Evolutionary conservation across 805 yeast species (phyloP), one percentile per base, ranked within the genome.

Genomic region (Candida patagonica): DNA sequence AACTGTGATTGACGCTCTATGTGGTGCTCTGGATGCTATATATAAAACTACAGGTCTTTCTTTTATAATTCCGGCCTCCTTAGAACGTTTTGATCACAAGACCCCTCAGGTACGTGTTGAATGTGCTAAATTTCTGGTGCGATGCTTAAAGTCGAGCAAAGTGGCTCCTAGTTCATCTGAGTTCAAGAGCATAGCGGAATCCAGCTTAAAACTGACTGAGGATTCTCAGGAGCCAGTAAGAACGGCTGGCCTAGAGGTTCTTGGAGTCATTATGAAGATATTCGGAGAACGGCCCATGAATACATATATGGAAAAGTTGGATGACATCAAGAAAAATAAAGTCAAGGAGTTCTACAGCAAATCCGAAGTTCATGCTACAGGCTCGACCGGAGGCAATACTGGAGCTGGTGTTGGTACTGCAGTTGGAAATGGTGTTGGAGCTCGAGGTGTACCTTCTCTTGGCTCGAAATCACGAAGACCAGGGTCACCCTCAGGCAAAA

Each of bases 181-280:
- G 40, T 54, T 78, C 33, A 81, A 79, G 42, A 54, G 57, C 6
- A 74, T 85, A 1, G 70, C 78, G 62, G 71, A 66, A 1, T 57
- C 65, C 1, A 71, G 77, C 1, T 65, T 73, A 6, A 83, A 79
- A 51, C 65, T 84, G n/a, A 70, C 86, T 30, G 67, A 74, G 30
- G 98, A 92, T 49, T 78, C 94, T 0, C 83, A 80, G 55, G 94
- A 86, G 35, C 83, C 89, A 1, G 80, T 84, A 2, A 74, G 98
- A 54, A 73, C 78, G 37, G 76, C 78, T 4, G 80, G 89, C 0
- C 80, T 86, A 33, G 83, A 80, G 52, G 68, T 78, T 49, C 70
- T 87, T 26, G 97, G 96, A 5, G 76, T 83, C 0, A 59, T 87
- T 37, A 79, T 84, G 80, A 85, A 82, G 57, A 71, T 86, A n/a